A percentile compares a stretch with the other conserved stretches of the same genome.
Conservation (phyloP, 306 rosid genomes). For the Senna siamea region DNA sequence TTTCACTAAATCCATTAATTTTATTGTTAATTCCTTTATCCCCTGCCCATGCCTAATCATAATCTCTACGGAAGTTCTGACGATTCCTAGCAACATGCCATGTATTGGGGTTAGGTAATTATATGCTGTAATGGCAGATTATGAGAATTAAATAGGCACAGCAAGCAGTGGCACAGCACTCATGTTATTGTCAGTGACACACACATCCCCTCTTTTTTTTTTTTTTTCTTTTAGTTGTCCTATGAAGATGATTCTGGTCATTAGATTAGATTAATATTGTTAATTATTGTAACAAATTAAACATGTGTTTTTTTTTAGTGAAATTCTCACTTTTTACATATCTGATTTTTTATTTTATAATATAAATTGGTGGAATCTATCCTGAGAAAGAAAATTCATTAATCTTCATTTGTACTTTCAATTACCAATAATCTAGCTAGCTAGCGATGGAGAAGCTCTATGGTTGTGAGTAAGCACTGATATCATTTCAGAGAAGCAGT, state of each 20-base stretch:
- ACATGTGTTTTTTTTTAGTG: too few relatives aligned
- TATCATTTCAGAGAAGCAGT: conserved; percentile 33
- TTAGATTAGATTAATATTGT: background rate
- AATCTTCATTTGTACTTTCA: too few relatives aligned
- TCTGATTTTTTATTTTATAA: too few relatives aligned
- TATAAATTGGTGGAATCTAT: too few relatives aligned
- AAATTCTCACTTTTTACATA: too few relatives aligned
- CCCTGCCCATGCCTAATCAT: background rate
- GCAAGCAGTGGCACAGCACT: conserved; percentile 51
- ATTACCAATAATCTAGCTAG: too few relatives aligned
- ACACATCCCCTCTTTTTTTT: conserved; percentile 29
- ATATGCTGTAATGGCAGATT: conserved; percentile 1
- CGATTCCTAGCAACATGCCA: conserved; percentile 37
- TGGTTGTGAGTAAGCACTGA: conserved; percentile 39
- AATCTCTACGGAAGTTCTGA: conserved; percentile 6
- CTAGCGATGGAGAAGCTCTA: background rate
- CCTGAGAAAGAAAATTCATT: too few relatives aligned
- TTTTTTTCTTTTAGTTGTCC: conserved; percentile 43
- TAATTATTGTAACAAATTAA: too few relatives aligned
- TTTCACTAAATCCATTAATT: background rate
- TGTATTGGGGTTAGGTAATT: conserved; percentile 16
- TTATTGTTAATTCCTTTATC: background rate
- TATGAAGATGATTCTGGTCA: conserved; percentile 22
- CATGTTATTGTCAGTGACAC: conserved; percentile 62
- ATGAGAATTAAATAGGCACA: conserved; percentile 28